phyloP scores from a whole-genome alignment of 1,139 yeast genomes.

The Pichia sp. region DNA sequence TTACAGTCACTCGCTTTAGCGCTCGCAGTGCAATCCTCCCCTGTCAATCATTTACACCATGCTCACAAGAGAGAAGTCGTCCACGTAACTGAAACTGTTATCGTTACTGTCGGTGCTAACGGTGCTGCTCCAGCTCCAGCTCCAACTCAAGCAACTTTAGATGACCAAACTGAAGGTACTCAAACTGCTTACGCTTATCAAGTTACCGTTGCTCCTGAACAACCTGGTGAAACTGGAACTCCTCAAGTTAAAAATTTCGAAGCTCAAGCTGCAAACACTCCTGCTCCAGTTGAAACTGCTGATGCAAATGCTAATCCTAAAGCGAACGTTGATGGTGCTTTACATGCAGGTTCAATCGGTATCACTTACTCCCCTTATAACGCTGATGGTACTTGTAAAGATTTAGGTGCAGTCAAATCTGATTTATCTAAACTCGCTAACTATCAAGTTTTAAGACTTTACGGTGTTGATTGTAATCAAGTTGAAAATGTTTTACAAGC shows the following conservation, averaged over 20 bases:
- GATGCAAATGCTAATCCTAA: constrained; percentile 16
- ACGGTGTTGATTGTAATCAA: constrained; percentile 80
- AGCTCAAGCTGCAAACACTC: constrained; percentile 24
- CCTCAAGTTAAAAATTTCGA: constrained; percentile 20
- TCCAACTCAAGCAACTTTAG: constrained; percentile 24
- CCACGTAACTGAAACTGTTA: constrained; percentile 35
- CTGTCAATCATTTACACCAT: constrained; percentile 32
- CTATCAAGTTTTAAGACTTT: constrained; percentile 61
- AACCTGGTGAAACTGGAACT: constrained; percentile 25
- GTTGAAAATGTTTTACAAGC: constrained; percentile 62
- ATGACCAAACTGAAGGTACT: constrained; percentile 18
- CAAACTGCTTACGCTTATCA: constrained; percentile 27
- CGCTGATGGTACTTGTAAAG: constrained; percentile 64
- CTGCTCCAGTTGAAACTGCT: constrained; percentile 9
- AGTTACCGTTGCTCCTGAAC: constrained; percentile 20
- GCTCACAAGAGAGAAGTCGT: constrained; percentile 41
- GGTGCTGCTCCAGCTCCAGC: constrained; percentile 25
- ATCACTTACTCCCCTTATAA: constrained; percentile 80
- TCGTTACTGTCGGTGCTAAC: constrained; percentile 33
- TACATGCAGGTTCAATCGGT: constrained; percentile 45
- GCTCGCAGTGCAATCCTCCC: constrained; percentile 32
- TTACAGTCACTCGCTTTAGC: constrained; percentile 30
- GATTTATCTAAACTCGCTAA: constrained; percentile 51
- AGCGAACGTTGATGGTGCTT: constrained; percentile 23
- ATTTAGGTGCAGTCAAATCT: constrained; percentile 46